phyloP scores from a whole-genome alignment of 768 basidiomycete species.

The Auricularia sp. region DNA sequence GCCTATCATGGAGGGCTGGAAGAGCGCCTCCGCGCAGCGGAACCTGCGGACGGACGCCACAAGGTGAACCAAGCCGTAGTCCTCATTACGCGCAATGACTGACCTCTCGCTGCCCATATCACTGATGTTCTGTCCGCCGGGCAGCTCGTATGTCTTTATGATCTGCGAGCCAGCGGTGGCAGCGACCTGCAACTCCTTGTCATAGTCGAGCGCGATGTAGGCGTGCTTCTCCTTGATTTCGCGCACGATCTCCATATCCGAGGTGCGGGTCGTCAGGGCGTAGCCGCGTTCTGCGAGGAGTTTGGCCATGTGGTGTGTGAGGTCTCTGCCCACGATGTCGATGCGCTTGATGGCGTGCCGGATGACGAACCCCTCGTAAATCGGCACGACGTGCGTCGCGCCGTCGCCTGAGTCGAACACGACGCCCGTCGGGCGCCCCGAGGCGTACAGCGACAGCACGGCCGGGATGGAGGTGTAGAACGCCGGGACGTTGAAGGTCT shows the following conservation, averaged over 20 bases:
- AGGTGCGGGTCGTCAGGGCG: conserved; percentile 38
- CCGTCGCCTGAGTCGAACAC: conserved; percentile 12
- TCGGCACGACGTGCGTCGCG: conserved; percentile 10
- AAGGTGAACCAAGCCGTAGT: no score
- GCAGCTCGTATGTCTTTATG: conserved; percentile 45
- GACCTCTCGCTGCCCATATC: conserved; percentile 36
- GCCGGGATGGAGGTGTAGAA: conserved; percentile 10
- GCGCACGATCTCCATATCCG: conserved; percentile 38
- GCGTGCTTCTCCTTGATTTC: conserved; percentile 51
- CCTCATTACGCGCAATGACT: conserved; percentile 3
- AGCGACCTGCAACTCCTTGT: conserved; percentile 44
- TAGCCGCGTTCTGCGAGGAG: conserved; percentile 12
- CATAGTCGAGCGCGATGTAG: conserved; percentile 46
- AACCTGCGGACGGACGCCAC: conserved; percentile 17
- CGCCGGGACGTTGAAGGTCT: conserved; percentile 34
- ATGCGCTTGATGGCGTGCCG: conserved; percentile 4
- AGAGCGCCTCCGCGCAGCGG: conserved; percentile 43
- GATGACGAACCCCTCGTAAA: conserved; percentile 10
- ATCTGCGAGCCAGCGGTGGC: conserved; percentile 35
- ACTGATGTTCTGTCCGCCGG: conserved; percentile 45
- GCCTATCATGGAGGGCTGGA: conserved; percentile 42
- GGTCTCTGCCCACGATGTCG: conserved; percentile 8
- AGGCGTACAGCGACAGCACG: conserved; percentile 9
- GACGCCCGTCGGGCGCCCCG: conserved; percentile 10
- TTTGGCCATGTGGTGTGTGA: conserved; percentile 6